phyloP scores from a whole-genome alignment of 768 basidiomycete species.

The Artomyces pyxidatus region DNA sequence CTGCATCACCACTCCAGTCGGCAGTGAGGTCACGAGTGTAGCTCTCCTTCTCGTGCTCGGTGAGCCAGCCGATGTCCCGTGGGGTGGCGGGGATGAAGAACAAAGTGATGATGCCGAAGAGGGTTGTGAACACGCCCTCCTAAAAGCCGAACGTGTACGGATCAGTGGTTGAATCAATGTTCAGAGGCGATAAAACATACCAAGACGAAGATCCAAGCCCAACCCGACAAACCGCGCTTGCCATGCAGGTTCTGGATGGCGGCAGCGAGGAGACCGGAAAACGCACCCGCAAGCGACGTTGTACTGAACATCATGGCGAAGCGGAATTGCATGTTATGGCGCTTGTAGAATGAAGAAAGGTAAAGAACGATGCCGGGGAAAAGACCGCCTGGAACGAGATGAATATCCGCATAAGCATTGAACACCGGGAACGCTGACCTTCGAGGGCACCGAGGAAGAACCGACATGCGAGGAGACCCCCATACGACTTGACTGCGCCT shows the following conservation, averaged over 20 bases:
- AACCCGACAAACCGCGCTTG: slow-evolving; percentile 42
- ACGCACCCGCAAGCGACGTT: slow-evolving; percentile 45
- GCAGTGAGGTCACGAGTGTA: slow-evolving; percentile 29
- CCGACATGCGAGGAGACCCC: slow-evolving; percentile 44
- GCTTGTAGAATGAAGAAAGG: slow-evolving; percentile 22
- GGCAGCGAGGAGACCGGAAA: slow-evolving; percentile 57
- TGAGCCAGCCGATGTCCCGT: slow-evolving; percentile 41
- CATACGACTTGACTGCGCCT: slow-evolving; percentile 43
- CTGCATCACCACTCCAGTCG: slow-evolving; percentile 24
- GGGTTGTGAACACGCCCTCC: slow-evolving; percentile 57
- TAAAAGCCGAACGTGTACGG: slow-evolving; percentile 6
- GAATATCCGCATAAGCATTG: not conserved
- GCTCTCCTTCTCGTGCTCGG: slow-evolving; percentile 34
- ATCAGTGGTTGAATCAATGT: not conserved
- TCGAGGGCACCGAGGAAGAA: slow-evolving; percentile 48
- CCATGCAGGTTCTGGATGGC: slow-evolving; percentile 53
- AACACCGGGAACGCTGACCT: slow-evolving; percentile 29
- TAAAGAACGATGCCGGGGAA: slow-evolving; percentile 29
- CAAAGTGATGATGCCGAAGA: slow-evolving; percentile 46
- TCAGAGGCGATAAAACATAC: slow-evolving; percentile 19
- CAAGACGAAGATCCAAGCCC: slow-evolving; percentile 64
- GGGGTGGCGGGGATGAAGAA: slow-evolving; percentile 41
- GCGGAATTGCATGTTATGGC: slow-evolving; percentile 23
- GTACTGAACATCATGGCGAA: slow-evolving; percentile 36
- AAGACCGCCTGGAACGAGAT: slow-evolving; percentile 34